These are phyloP conservation scores for Fusarium coffeatum DNA, from an alignment of 2,329 filamentous ascomycete species.

Conservation along the genomic window DNA sequence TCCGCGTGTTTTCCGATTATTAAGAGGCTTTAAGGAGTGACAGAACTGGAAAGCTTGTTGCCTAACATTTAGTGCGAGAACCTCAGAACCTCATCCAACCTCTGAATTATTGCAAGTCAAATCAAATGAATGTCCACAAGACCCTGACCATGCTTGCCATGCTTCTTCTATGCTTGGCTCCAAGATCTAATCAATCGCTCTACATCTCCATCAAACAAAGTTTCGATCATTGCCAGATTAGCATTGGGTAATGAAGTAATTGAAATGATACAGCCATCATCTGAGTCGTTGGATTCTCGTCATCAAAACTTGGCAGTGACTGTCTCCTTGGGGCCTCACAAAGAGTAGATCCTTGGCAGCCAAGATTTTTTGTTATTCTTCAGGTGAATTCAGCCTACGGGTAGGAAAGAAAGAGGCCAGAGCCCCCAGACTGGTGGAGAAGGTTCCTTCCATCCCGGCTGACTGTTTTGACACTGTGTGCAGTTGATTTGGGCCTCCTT, in stretches of 20 bases:
- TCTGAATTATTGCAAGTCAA: background rate
- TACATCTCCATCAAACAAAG: background rate
- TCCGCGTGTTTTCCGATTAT: background rate
- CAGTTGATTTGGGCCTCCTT: background rate
- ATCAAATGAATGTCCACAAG: background rate
- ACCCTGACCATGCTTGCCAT: background rate
- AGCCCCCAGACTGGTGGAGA: background rate
- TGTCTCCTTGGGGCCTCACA: conserved; percentile 10
- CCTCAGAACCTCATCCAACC: background rate
- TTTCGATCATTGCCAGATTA: background rate
- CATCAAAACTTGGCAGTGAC: conserved; percentile 12
- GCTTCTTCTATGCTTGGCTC: background rate
- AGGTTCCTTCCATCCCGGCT: background rate
- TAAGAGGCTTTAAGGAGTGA: background rate
- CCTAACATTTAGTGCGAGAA: background rate
- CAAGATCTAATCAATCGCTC: conserved; percentile 1
- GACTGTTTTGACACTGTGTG: background rate
- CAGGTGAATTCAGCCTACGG: background rate
- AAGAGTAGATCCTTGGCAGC: conserved; percentile 28
- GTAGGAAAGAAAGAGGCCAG: background rate
- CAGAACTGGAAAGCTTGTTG: background rate
- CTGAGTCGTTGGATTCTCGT: conserved; percentile 9
- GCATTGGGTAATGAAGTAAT: background rate
- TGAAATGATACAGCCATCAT: conserved; percentile 17
- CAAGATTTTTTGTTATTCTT: conserved; percentile 15